A percentile compares a stretch with the other conserved stretches of the same genome.
phyloP scores from a whole-genome alignment of 1,284 basidiomycete species.

The Malassezia pachydermatis region DNA sequence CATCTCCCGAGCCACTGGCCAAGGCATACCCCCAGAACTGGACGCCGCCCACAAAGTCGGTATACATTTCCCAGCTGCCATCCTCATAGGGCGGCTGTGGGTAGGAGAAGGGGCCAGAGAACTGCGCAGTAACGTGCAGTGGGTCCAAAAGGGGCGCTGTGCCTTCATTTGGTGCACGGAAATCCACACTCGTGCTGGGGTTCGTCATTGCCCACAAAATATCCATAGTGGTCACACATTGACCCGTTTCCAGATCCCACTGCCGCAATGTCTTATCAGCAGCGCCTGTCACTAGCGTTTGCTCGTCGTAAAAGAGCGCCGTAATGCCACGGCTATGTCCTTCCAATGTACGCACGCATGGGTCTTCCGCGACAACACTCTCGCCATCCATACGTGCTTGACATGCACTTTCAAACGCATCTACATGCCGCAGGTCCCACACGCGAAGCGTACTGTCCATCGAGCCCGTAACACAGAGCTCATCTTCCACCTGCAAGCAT shows the following conservation, averaged over 20 bases:
- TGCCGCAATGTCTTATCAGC: constrained; percentile 96
- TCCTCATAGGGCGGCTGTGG: constrained; percentile 79
- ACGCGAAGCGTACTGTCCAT: constrained; percentile 64
- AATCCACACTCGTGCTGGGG: constrained; percentile 50
- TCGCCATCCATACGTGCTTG: constrained; percentile 15
- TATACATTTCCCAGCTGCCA: constrained; percentile 83
- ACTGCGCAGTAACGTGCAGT: constrained; percentile 24
- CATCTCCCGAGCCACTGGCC: constrained; percentile 90
- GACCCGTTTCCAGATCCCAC: constrained; percentile 93
- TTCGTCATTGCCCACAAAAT: constrained; percentile 99
- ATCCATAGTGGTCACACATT: constrained; percentile 98
- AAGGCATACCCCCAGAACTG: constrained; percentile 99
- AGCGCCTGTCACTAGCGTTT: constrained; percentile 87
- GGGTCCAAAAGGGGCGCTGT: not conserved
- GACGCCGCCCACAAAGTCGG: constrained; percentile 92
- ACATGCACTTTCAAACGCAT: constrained; percentile 35
- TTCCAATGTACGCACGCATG: constrained; percentile 69
- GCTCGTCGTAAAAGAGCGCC: constrained; percentile 85
- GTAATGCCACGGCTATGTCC: constrained; percentile 89
- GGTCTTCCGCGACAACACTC: constrained; percentile 35
- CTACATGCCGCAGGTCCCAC: constrained; percentile 43
- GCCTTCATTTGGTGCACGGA: not conserved
- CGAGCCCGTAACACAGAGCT: constrained; percentile 79
- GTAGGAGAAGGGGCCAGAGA: constrained; percentile 53
- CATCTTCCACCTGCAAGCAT: constrained; percentile 83